Evolutionary conservation across 495 filamentous ascomycete genomes (phyloP), one percentile per base, ranked within the genome.

Genomic region (Cudoniella acicularis): DNA sequence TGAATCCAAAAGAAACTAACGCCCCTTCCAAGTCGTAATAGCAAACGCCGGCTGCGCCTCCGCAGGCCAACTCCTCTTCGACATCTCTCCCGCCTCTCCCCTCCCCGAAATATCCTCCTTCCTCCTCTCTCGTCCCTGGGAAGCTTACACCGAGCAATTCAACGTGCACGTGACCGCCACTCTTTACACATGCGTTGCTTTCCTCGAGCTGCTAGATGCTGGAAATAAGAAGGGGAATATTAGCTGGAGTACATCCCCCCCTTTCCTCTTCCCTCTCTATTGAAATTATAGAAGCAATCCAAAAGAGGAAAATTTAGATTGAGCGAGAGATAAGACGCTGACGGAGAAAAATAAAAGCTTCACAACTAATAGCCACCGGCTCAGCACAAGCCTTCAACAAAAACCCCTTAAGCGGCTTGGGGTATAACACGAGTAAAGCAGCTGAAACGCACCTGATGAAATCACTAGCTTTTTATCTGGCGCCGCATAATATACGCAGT

Each of bases 401-500:
- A 56, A 65, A 67, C 25, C 76, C 76, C 18, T 77, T 81, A 0
- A 80, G 80, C 6, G 81, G 79, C 2, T 82, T 77, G 64, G 79
- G 84, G 11, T 90, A 89, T 58, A 81, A 78, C 3, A 67, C 77
- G 27, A 83, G 79, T 62, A 90, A 90, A 72, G 81, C 83, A 6
- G 83, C 83, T 0, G 76, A 78, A n/a, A 84, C 74, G 22, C 85
- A 87, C 63, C 66, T 88, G 45, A 80, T 84, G 16, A 89, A 88
- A 75, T 72, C 78, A 60, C 62, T 88, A 43, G 73, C 79, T 2
- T 78, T 76, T 1, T 65, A 67, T 24, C 68, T 86, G 26, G 74
- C 74, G 20, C 72, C 75, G 26, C 87, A 84, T 69, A 67, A 76
- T 61, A 87, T 90, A 53, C 73, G 83, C 0, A 71, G 80, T 9